These are phyloP conservation scores for Trichoderma gracile DNA, from an alignment of 2,329 filamentous ascomycete species.

Conservation along the genomic window DNA sequence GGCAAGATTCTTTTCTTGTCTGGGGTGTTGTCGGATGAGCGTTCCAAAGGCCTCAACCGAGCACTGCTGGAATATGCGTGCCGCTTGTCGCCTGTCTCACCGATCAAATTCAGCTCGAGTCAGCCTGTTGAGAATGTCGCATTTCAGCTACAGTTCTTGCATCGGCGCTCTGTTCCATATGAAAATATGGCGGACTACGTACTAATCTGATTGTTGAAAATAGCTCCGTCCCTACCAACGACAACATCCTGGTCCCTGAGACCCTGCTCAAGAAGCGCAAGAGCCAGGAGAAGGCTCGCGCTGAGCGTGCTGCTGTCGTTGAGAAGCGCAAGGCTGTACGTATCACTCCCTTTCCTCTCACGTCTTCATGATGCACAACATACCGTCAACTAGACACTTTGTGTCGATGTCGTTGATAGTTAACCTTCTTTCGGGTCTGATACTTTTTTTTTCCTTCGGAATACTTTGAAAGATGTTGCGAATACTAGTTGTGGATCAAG, in stretches of 20 bases:
- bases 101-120: slow-evolving; percentile 84
- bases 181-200: slow-evolving; percentile 67
- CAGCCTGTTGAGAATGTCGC: slow-evolving; percentile 88
- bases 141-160: slow-evolving; percentile 88
- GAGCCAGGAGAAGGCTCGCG: slow-evolving; percentile 98
- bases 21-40: slow-evolving; percentile 79
- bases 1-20: slow-evolving; percentile 43
- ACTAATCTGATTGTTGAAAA: slow-evolving; percentile 67
- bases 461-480: slow-evolving; percentile 30
- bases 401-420: slow-evolving; percentile 96
- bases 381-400: slow-evolving; percentile 83
- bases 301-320: slow-evolving; percentile 75
- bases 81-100: slow-evolving; percentile 54
- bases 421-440: slow-evolving; percentile 99
- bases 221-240: slow-evolving; percentile 88
- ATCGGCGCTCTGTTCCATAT: slow-evolving; percentile 72
- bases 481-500: slow-evolving; percentile 34
- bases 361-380: slow-evolving; percentile 82
- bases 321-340: slow-evolving; percentile 91
- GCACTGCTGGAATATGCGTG: slow-evolving; percentile 22
- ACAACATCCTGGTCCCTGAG: slow-evolving; percentile 97
- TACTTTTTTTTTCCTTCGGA: slow-evolving; percentile 40
- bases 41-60: neutral
- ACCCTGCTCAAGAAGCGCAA: slow-evolving; percentile 99
- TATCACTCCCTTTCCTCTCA: slow-evolving; percentile 42